phyloP scores from a whole-genome alignment of 179 eudicot genomes.

The Silene noctiflora region DNA sequence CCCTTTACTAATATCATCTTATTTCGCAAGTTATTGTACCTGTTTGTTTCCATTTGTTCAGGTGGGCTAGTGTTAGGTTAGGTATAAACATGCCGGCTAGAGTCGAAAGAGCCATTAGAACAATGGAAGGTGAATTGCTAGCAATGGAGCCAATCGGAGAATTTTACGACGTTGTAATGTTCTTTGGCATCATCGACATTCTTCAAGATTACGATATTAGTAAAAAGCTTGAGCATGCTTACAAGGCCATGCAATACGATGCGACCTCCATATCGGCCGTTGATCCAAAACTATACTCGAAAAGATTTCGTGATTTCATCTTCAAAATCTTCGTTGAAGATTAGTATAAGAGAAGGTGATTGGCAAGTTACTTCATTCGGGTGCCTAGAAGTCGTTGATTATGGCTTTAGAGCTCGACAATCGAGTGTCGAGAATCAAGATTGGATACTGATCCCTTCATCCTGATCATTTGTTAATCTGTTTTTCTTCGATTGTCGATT shows the following conservation, averaged over 20 bases:
- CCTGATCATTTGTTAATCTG: background rate
- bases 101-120: constrained; percentile 42
- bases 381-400: background rate
- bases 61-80: constrained; percentile 51
- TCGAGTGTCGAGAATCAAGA: background rate
- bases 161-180: constrained; percentile 74
- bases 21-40: no score
- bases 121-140: constrained; percentile 33
- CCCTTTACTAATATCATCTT: no score
- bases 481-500: background rate
- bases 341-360: constrained; percentile 17
- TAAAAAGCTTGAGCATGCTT: constrained; percentile 95
- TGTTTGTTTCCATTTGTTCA: background rate
- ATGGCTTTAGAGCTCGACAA: background rate
- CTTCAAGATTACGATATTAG: constrained; percentile 95
- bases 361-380: background rate
- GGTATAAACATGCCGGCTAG: constrained; percentile 47
- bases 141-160: constrained; percentile 69
- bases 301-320: constrained; percentile 86
- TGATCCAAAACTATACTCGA: constrained; percentile 81
- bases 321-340: constrained; percentile 66
- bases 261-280: constrained; percentile 89
- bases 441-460: background rate
- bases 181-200: constrained; percentile 92
- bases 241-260: constrained; percentile 87